Base-by-base conservation (phyloP, 208 protist genomes). In the Acanthamoeba lenticulata region DNA sequence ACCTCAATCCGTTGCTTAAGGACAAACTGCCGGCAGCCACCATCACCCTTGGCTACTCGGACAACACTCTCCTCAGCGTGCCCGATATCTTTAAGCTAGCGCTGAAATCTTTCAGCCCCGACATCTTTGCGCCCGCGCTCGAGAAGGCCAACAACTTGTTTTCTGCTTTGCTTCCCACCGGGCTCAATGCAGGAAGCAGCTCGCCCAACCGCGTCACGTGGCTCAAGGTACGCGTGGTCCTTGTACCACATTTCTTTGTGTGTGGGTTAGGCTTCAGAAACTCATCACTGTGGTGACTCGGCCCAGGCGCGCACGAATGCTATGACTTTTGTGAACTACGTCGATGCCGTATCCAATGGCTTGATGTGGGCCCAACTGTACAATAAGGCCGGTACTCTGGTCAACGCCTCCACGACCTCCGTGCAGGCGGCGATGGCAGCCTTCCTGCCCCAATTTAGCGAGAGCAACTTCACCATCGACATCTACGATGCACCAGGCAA, bases 341-440 rank as follows among this genome's bases (percentile, higher is more conserved):
- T 13, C 0, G 65, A 74, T 4, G 65, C 65, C 0, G 65, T 74
- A 0, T 2, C n/a, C 29, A 9, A 11, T 1, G 32, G 57, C 57
- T 27, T 34, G 29, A 74, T 27, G 65, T 74, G 0, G 0, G n/a
- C 34, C 0, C 13, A 44, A 9, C 19, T 74, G 34, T n/a, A n/a
- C 65, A 74, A 74, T 24, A 42, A 19, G 65, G 34, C 2, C 0
- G 11, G 11, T 13, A 5, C 2, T 15, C n/a, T 34, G 1, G 65
- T 74, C 0, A 0, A 0, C 1, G 32, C 65, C 65, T 42, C n/a
- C 0, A 74, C 4, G 4, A 6, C 36, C 21, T 44, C 42, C 7
- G 74, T 85, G 74, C 36, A 85, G 42, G 13, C 74, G 42, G 74
- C 74, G 11, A 85, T 85, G 74, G 40, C 40, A n/a, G 74, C 17